Evolutionary conservation across 106 monocot genomes (phyloP).

Genomic region (Dendrobium nobile): DNA sequence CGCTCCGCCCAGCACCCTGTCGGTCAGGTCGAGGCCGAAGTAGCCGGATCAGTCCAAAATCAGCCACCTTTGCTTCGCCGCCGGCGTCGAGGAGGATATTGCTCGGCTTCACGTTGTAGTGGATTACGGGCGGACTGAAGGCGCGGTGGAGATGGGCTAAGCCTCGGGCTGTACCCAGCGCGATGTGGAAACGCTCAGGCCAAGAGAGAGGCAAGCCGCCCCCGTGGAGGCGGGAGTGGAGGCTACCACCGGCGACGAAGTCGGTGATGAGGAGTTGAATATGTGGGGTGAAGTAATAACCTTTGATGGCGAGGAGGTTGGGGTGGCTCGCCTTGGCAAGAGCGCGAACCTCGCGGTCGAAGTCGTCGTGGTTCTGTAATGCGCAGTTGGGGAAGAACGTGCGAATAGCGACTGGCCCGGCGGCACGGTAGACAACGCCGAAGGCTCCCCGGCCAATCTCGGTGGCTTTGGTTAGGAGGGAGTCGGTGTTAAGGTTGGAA

Average conservation of each 20-base stretch:
- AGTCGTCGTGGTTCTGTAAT: slow-evolving; percentile 68
- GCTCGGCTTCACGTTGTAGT: slow-evolving; percentile 80
- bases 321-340: slow-evolving; percentile 77
- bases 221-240: slow-evolving; percentile 47
- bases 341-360: slow-evolving; percentile 69
- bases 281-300: slow-evolving; percentile 95
- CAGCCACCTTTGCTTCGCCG: slow-evolving; percentile 44
- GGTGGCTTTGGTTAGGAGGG: slow-evolving; percentile 58
- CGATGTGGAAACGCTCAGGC: slow-evolving; percentile 66
- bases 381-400: slow-evolving; percentile 51
- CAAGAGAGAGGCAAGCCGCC: slow-evolving; percentile 37
- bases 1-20: slow-evolving; percentile 28
- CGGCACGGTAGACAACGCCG: slow-evolving; percentile 63
- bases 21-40: slow-evolving; percentile 20
- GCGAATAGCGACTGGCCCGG: slow-evolving; percentile 57
- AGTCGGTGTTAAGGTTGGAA: slow-evolving; percentile 25
- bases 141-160: slow-evolving; percentile 76
- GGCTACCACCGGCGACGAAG: slow-evolving; percentile 48
- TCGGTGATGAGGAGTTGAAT: slow-evolving; percentile 80
- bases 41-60: slow-evolving; percentile 74
- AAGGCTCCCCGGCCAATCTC: slow-evolving; percentile 74
- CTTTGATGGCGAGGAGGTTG: slow-evolving; percentile 66
- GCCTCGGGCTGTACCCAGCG: slow-evolving; percentile 57
- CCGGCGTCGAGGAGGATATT: slow-evolving; percentile 67
- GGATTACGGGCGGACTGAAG: slow-evolving; percentile 71